Evolutionary conservation across 495 filamentous ascomycete species (phyloP).

Genomic region (Penicillium bialowiezense): DNA sequence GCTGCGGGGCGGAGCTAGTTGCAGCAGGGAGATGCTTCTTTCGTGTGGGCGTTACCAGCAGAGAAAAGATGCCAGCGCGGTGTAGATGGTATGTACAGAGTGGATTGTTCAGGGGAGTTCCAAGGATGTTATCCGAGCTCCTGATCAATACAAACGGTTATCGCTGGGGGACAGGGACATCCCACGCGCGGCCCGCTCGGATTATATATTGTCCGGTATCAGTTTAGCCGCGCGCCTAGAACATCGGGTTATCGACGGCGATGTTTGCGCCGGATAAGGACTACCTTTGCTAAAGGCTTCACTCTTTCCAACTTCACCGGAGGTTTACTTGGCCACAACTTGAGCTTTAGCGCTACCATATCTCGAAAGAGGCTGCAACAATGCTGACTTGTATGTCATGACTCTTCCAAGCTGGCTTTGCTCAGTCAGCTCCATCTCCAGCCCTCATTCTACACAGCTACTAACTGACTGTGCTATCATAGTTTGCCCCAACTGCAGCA

Average conservation of each 20-base stretch:
- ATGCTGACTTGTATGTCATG: constrained; percentile 44
- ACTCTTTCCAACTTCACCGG: neutral
- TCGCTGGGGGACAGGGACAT: constrained; percentile 19
- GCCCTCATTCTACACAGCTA: too few species aligned
- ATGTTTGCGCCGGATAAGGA: constrained; percentile 1
- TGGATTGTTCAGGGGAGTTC: neutral
- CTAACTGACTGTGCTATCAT: constrained; percentile 20
- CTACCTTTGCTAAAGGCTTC: neutral
- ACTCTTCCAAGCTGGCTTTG: neutral
- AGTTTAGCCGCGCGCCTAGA: constrained; percentile 28
- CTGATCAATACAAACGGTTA: constrained; percentile 3
- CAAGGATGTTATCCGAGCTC: constrained; percentile 4
- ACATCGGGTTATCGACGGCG: constrained; percentile 8
- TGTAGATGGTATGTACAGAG: constrained; percentile 18
- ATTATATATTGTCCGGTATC: constrained; percentile 14
- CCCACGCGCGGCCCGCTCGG: constrained; percentile 14
- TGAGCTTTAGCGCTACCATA: neutral
- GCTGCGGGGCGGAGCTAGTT: neutral
- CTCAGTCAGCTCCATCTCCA: too few species aligned
- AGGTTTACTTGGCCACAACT: neutral
- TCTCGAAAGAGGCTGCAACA: constrained; percentile 1
- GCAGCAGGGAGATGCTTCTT: neutral
- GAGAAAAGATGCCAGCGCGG: neutral
- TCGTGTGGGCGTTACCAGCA: neutral
- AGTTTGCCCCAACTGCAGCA: constrained; percentile 94